Conservation (phyloP, 2,329 filamentous ascomycete species). For the Aspergillus proliferans region DNA sequence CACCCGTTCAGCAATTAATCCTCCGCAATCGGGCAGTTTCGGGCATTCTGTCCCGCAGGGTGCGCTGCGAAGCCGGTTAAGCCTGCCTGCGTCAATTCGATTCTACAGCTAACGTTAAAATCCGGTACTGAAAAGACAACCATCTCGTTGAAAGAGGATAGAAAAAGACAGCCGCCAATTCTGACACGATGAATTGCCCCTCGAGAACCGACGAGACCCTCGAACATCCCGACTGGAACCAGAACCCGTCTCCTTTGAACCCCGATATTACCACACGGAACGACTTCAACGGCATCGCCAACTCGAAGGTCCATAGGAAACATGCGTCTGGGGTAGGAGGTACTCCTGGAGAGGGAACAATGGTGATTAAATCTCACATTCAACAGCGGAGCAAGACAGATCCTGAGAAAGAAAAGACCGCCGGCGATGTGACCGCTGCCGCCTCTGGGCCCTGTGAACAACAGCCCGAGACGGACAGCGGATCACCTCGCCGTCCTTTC, state of each 20-base stretch:
- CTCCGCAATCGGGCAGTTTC: constrained; percentile 17
- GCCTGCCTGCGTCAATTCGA: neutral
- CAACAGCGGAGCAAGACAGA: constrained; percentile 16
- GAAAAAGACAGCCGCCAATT: neutral
- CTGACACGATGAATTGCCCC: constrained; percentile 55
- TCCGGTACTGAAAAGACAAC: too few relatives aligned
- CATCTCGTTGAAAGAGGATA: too few relatives aligned
- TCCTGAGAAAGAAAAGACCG: constrained; percentile 14
- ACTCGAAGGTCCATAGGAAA: constrained; percentile 47
- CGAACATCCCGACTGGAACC: constrained; percentile 53
- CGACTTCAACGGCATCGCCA: constrained; percentile 57
- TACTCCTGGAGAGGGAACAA: constrained; percentile 16
- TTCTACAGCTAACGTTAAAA: neutral
- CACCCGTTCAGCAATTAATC: too few relatives aligned
- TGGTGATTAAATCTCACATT: constrained; percentile 15
- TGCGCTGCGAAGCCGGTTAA: constrained; percentile 1
- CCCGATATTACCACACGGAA: constrained; percentile 57
- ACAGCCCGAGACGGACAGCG: constrained; percentile 24
- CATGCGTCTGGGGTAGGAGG: constrained; percentile 21
- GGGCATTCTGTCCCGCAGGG: constrained; percentile 11
- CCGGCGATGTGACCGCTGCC: constrained; percentile 24
- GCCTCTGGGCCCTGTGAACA: constrained; percentile 18
- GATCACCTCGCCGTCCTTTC: constrained; percentile 26
- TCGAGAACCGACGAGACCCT: constrained; percentile 54
- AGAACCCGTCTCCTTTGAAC: constrained; percentile 53